phyloP scores from a whole-genome alignment of 1,139 yeast species.

The Diutina catenulata region DNA sequence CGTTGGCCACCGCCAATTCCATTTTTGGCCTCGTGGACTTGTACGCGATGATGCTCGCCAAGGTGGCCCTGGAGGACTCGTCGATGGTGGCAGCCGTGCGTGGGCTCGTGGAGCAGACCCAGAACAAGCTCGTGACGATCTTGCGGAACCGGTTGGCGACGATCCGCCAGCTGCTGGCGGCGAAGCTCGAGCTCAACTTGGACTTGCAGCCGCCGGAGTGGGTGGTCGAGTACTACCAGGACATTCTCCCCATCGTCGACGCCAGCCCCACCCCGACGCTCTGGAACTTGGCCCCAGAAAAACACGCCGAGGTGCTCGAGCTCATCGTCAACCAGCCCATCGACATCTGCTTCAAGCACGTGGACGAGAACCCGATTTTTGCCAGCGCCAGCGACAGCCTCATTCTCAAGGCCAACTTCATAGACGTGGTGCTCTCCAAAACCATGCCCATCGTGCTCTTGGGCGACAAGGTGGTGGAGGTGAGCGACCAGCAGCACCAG shows the following conservation, averaged over 20 bases:
- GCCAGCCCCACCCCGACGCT: slow-evolving; percentile 22
- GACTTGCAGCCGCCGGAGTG: slow-evolving; percentile 66
- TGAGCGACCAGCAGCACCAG: slow-evolving; percentile 23
- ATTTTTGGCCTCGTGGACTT: slow-evolving; percentile 54
- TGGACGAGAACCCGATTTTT: slow-evolving; percentile 10
- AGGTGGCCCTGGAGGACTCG: slow-evolving; percentile 17
- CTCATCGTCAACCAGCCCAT: slow-evolving; percentile 40
- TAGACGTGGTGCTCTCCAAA: slow-evolving; percentile 47
- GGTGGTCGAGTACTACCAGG: slow-evolving; percentile 47
- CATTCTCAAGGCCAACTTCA: slow-evolving; percentile 44
- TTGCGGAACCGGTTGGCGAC: slow-evolving; percentile 30
- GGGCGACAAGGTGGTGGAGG: slow-evolving; percentile 25
- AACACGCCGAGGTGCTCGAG: slow-evolving; percentile 20
- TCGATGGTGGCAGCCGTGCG: slow-evolving; percentile 12
- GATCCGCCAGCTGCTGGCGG: slow-evolving; percentile 26
- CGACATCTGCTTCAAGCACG: slow-evolving; percentile 27
- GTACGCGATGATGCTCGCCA: slow-evolving; percentile 59
- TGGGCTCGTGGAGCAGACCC: slow-evolving; percentile 19
- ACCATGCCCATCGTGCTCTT: slow-evolving; percentile 34
- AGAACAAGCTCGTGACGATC: slow-evolving; percentile 29
- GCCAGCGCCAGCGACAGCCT: slow-evolving; percentile 16
- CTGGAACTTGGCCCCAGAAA: slow-evolving; percentile 23
- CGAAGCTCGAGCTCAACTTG: slow-evolving; percentile 29
- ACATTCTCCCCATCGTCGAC: slow-evolving; percentile 39
- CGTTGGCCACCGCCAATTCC: slow-evolving; percentile 42